Base-by-base conservation (phyloP, 176 grass and related monocot genomes). In the Bolboschoenus planiculmis region DNA sequence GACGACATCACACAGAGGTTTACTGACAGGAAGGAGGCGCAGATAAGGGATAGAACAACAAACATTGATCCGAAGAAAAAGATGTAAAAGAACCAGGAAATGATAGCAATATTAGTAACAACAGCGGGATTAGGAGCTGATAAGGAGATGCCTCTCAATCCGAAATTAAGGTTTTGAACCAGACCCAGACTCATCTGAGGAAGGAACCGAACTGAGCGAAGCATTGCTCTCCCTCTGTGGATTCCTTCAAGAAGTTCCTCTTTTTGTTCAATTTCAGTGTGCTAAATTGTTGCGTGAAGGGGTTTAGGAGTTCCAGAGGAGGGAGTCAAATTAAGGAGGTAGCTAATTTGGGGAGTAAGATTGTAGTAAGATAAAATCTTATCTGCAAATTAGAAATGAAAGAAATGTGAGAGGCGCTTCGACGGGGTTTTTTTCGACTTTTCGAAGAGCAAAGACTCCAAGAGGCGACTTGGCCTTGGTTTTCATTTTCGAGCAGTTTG, bases 1-100 rank as follows among this genome's bases (percentile, higher is more conserved):
- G 42, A 29, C 40, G 80, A 21, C 20, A 21, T 80, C 6, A 85
- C 72, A 20, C 84, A 71, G 56, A 91, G 47, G 56, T 86, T 75
- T 16, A 24, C 13, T 18, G 10, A 11, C 26, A 13, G 26, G 26
- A 13, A 31, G 3, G 26, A 31, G 26, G 58, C 10, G 26, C 58
- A 31, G 58, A 27, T 2, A n/a, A 53, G 1, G 20, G 60, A 31
- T 36, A 85, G 7, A 57, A 93, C 78, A 2, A 85, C 93, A 33
- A 89, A 68, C 37, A 0, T 9, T 1, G 18, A 18, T 53, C 14
- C 13, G 50, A 53, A 15, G 50, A 53, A 15, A 53, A 53, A 53
- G 50, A 53, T 0, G 50, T 53, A 53, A 3, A 53, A 53, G 50
- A 53, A 4, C 14, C 50, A 3, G 11, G 50, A 53, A 16, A 16